These are phyloP conservation scores for Apiotrichum brassicae DNA, from an alignment of 1,284 basidiomycete genomes.

Conservation along the genomic window DNA sequence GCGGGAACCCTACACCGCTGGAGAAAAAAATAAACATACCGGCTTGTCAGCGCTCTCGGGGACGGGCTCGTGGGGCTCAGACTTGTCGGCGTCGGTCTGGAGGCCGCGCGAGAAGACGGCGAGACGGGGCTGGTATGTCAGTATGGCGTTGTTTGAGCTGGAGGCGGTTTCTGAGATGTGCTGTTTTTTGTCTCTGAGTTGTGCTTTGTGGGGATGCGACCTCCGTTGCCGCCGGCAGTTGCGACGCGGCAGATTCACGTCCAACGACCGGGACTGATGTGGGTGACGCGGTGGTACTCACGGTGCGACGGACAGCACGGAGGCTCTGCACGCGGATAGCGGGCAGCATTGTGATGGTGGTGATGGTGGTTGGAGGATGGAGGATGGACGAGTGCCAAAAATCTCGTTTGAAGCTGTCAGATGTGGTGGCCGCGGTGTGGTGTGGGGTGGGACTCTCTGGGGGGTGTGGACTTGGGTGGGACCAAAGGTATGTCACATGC, in stretches of 20 bases:
- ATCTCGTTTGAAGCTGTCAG: too few species aligned
- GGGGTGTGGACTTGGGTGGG: too few species aligned
- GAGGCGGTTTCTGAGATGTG: too few species aligned
- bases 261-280: constrained; percentile 5
- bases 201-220: background rate
- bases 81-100: constrained; percentile 45
- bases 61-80: constrained; percentile 28
- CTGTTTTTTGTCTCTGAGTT: too few species aligned
- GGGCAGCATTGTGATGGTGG: constrained; percentile 1
- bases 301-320: background rate
- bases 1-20: too few species aligned
- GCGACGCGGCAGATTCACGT: background rate
- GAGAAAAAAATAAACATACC: constrained; percentile 16
- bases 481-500: too few species aligned
- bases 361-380: background rate
- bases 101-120: constrained; percentile 22
- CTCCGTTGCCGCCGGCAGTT: constrained; percentile 3
- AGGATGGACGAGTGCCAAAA: too few species aligned
- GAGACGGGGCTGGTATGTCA: constrained; percentile 3
- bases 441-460: too few species aligned
- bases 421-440: too few species aligned
- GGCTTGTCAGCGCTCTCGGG: constrained; percentile 28
- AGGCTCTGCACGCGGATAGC: constrained; percentile 1
- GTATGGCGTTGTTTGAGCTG: too few species aligned
- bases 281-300: background rate